A percentile compares a stretch with the other conserved stretches of the same genome.
Evolutionary conservation across 345 rosid species (phyloP).

Genomic region (Murraya paniculata): DNA sequence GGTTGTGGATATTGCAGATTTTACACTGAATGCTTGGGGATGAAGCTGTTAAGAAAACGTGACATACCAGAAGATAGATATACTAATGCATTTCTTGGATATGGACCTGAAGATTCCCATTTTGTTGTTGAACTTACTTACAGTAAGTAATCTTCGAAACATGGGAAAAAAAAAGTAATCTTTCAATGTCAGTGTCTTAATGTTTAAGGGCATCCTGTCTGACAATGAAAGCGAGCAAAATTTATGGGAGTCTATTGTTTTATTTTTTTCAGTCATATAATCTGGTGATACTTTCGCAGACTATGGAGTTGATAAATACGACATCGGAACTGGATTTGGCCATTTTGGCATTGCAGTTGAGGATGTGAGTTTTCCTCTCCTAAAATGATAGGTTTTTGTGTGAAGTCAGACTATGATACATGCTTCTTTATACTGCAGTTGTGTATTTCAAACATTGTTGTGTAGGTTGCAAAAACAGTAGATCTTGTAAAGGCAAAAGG

Average conservation of each 20-base stretch:
- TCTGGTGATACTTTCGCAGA: slow-evolving; percentile 37
- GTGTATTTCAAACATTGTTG: background rate
- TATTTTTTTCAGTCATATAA: background rate
- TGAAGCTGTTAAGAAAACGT: slow-evolving; percentile 94
- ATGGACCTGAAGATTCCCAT: slow-evolving; percentile 96
- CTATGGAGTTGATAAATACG: slow-evolving; percentile 92
- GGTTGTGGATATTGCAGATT: slow-evolving; percentile 48
- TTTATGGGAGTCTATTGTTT: background rate
- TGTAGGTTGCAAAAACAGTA: slow-evolving; percentile 77
- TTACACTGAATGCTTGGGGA: slow-evolving; percentile 93
- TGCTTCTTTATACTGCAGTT: slow-evolving; percentile 6
- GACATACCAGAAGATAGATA: slow-evolving; percentile 98
- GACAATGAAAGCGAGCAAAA: background rate
- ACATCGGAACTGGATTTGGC: slow-evolving; percentile 85
- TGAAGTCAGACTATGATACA: background rate
- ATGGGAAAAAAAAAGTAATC: slow-evolving; percentile 23
- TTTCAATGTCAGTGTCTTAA: background rate
- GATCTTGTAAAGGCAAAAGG: slow-evolving; percentile 89
- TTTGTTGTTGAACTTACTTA: slow-evolving; percentile 90
- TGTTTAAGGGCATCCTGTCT: background rate
- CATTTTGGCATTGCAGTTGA: slow-evolving; percentile 95
- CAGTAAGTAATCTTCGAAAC: slow-evolving; percentile 62
- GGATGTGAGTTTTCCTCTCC: slow-evolving; percentile 62
- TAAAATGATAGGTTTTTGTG: background rate
- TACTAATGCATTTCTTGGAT: slow-evolving; percentile 95